Evolutionary conservation across 2,329 filamentous ascomycete genomes (phyloP).

Genomic region (Claviceps sp.): DNA sequence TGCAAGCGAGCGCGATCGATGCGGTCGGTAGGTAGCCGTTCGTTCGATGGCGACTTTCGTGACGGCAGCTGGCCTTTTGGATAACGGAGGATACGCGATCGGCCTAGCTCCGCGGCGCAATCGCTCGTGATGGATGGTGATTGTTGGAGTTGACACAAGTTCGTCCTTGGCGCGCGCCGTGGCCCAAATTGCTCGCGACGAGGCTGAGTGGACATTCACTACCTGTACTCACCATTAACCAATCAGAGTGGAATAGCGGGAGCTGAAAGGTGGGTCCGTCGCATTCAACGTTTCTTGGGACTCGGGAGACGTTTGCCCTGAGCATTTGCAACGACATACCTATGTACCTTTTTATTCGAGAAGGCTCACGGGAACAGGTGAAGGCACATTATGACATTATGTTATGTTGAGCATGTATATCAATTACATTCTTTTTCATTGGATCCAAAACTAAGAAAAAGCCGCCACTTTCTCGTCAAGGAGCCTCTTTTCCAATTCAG

Average conservation of each 20-base stretch:
- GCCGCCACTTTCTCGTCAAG: neutral
- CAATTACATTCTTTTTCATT: neutral
- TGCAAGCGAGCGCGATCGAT: neutral
- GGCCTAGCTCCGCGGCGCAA: conserved; percentile 6
- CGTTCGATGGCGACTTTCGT: neutral
- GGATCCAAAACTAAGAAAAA: neutral
- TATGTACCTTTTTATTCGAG: neutral
- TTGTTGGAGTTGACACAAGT: conserved; percentile 5
- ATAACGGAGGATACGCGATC: neutral
- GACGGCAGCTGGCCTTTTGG: neutral
- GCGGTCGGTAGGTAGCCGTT: neutral
- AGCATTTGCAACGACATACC: too few species aligned
- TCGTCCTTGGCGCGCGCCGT: conserved; percentile 6
- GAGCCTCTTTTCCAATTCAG: neutral
- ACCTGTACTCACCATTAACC: conserved; percentile 7
- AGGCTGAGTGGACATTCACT: conserved; percentile 13
- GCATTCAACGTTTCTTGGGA: neutral
- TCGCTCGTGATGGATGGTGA: conserved; percentile 6
- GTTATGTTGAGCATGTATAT: neutral
- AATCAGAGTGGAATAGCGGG: conserved; percentile 10
- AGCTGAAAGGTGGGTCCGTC: neutral
- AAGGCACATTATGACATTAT: too few species aligned
- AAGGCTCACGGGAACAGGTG: neutral
- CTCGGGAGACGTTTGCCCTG: too few species aligned
- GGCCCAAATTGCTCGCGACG: conserved; percentile 25